These are phyloP conservation scores for Ophiocytium majus DNA, from an alignment of 352 stramenopile genomes.

Conservation along the genomic window DNA sequence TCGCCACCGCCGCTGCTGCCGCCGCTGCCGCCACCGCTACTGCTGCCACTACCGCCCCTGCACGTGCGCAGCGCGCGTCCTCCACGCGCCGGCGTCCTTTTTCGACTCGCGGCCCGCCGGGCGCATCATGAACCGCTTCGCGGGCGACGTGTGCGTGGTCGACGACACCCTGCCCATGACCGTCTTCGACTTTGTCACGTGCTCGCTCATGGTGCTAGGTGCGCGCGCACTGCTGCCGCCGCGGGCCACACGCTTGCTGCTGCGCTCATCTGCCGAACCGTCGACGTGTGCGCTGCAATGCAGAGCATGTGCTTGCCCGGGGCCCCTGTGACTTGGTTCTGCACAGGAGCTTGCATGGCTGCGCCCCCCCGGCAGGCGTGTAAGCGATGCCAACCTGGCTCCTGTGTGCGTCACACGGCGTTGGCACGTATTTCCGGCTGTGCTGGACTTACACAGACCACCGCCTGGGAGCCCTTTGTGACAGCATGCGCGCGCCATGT, in stretches of 20 bases:
- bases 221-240: background rate
- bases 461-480: too few relatives aligned
- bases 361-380: too few relatives aligned
- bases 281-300: background rate
- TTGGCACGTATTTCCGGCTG: too few relatives aligned
- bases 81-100: conserved; percentile 40
- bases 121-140: conserved; percentile 85
- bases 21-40: too few relatives aligned
- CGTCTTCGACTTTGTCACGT: conserved; percentile 67
- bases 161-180: conserved; percentile 75
- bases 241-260: background rate
- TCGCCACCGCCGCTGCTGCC: too few relatives aligned
- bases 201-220: conserved; percentile 64
- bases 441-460: too few relatives aligned
- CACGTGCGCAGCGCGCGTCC: conserved; percentile 20
- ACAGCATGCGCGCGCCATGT: too few relatives aligned
- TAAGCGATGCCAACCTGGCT: background rate
- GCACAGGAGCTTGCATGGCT: too few relatives aligned
- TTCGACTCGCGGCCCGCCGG: conserved; percentile 47
- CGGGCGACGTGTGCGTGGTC: conserved; percentile 77
- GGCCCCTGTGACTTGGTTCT: too few relatives aligned
- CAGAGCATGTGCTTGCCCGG: too few relatives aligned
- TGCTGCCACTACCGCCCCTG: background rate
- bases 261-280: background rate
- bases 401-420: too few relatives aligned